Percentiles rank a stretch among this genome's conserved stretches.
These are phyloP conservation scores for Pelargonium citronellum DNA, from an alignment of 441 rosid genomes.

Conservation along the genomic window DNA sequence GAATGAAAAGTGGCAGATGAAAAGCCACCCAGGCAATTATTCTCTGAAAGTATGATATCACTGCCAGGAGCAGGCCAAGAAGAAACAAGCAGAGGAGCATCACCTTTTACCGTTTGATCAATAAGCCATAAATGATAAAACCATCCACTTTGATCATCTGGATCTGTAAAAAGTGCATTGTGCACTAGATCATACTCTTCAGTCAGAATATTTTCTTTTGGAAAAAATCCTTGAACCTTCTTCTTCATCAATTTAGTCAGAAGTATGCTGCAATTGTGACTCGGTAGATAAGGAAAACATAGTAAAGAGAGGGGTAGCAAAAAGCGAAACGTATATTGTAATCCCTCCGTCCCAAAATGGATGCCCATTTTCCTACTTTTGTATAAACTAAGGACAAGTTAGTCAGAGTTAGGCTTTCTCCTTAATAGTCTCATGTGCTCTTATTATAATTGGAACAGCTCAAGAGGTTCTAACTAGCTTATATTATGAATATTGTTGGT, in stretches of 20 bases:
- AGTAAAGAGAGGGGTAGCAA: constrained; percentile 4
- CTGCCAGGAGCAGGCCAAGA: constrained; percentile 85
- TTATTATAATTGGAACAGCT: no score
- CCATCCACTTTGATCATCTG: constrained; percentile 95
- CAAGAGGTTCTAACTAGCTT: no score
- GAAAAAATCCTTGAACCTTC: constrained; percentile 45
- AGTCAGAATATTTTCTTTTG: constrained; percentile 44
- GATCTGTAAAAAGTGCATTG: constrained; percentile 75
- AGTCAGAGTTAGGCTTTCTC: no score
- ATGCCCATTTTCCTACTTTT: not conserved
- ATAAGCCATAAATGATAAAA: constrained; percentile 97
- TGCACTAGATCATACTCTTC: constrained; percentile 68
- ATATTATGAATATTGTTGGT: no score
- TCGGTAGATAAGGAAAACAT: constrained; percentile 5
- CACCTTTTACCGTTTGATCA: constrained; percentile 62
- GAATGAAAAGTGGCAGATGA: constrained; percentile 28
- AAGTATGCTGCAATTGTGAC: constrained; percentile 56
- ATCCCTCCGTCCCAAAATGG: not conserved
- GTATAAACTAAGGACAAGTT: no score
- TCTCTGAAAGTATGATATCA: constrained; percentile 35
- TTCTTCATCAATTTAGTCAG: constrained; percentile 55
- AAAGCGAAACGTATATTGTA: not conserved
- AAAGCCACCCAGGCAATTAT: constrained; percentile 29
- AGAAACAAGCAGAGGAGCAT: constrained; percentile 57
- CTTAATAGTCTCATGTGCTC: no score